Conservation (phyloP, 129 eudicot species). For the Mikania micrantha region DNA sequence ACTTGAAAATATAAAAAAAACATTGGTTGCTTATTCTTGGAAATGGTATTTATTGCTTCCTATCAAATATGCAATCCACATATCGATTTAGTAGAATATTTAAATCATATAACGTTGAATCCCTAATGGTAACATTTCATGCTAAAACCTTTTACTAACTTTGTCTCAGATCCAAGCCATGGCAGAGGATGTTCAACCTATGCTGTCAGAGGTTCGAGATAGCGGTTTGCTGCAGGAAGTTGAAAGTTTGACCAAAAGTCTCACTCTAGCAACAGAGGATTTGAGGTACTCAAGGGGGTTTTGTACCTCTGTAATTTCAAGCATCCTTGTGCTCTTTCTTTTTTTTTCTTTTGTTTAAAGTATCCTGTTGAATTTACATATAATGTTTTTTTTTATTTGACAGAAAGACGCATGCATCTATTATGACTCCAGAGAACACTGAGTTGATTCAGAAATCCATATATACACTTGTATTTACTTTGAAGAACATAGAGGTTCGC, state of each 20-base stretch:
- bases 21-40: not conserved
- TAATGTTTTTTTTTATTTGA: constrained; percentile 9
- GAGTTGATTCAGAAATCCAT: constrained; percentile 82
- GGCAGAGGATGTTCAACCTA: constrained; percentile 86
- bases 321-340: not conserved
- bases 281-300: constrained; percentile 40
- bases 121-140: constrained; percentile 3
- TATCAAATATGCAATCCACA: not conserved
- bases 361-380: not conserved
- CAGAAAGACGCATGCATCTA: constrained; percentile 70
- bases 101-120: constrained; percentile 6
- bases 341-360: too few relatives aligned
- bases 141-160: not conserved
- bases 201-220: constrained; percentile 78
- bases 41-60: not conserved
- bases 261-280: constrained; percentile 75
- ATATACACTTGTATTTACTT: constrained; percentile 69
- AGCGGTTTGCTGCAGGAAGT: constrained; percentile 88
- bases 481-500: constrained; percentile 82
- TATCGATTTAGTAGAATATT: not conserved
- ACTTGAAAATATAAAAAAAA: not conserved
- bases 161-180: constrained; percentile 79
- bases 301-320: not conserved
- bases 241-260: constrained; percentile 85
- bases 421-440: constrained; percentile 85